Base-by-base conservation (phyloP, 441 rosid genomes). In the Lepidium campestre region DNA sequence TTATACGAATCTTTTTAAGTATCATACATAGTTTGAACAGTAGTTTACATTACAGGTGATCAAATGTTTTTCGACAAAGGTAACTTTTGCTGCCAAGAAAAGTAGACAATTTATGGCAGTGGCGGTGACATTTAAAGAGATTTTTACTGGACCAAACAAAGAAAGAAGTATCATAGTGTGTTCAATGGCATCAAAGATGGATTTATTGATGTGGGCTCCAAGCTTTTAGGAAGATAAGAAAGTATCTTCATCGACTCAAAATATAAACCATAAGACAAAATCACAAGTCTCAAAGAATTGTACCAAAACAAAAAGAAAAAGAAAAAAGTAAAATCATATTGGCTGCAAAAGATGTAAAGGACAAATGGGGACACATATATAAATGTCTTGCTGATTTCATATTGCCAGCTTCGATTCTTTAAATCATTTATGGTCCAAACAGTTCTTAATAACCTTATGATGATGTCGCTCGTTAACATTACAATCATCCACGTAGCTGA, bases 61-160 rank as follows among this genome's bases (percentile, higher is more conserved):
- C 58, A 61, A 59, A 40, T 27, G 44, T 57, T 34, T 34, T 71
- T 57, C 45, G 62, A 65, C 65, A 45, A 37, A 58, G 48, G 55
- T 75, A 62, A 70, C 25, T 77, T 49, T 47, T 55, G 18, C 81
- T 75, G 90, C 88, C 86, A 75, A 74, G 76, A 79, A 83, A 82
- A 57, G 81, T 79, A 71, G 85, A 82, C 86, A 57, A 75, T 68
- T 83, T 15, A 80, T 72, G 75, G 75, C 25, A 55, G 60, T 72
- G 87, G 82, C 64, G 44, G 86, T 70, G 86, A 83, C 83, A 66
- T 64, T 29, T 62, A 74, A 56, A 68, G 78, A 62, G 61, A 62
- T 15, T 62, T 29, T 74, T 62, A 74, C 78, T 29, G 49, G 65
- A 62, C 61, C 65, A 47, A 68, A 62, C 55, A 34, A 62, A 60